phyloP scores from a whole-genome alignment of 805 yeast species.

The Maudiozyma saulgeensis region DNA sequence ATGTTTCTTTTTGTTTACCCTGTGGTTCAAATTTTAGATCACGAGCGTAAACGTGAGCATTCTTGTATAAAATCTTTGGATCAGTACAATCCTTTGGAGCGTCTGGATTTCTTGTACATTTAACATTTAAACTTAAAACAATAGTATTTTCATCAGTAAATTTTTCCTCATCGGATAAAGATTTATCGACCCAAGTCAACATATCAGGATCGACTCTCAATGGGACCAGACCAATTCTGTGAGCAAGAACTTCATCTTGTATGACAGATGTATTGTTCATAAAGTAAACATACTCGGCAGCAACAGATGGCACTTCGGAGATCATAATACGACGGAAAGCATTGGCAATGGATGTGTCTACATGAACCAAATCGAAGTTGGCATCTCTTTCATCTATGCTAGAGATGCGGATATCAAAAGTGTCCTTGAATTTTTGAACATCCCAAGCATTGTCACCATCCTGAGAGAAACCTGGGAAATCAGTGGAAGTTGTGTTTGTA shows the following conservation, averaged over 20 bases:
- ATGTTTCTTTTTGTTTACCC: slow-evolving; percentile 70
- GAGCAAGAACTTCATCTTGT: slow-evolving; percentile 95
- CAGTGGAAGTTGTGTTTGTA: slow-evolving; percentile 79
- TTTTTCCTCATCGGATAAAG: slow-evolving; percentile 53
- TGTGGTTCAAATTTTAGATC: slow-evolving; percentile 88
- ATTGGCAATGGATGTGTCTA: slow-evolving; percentile 90
- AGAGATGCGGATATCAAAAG: slow-evolving; percentile 57
- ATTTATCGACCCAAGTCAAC: slow-evolving; percentile 70
- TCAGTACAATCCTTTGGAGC: slow-evolving; percentile 71
- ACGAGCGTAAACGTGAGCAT: slow-evolving; percentile 79
- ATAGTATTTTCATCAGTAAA: slow-evolving; percentile 85
- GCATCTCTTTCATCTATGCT: slow-evolving; percentile 59
- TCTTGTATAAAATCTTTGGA: slow-evolving; percentile 75
- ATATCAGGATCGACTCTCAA: slow-evolving; percentile 84
- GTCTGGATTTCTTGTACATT: slow-evolving; percentile 77
- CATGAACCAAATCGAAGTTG: slow-evolving; percentile 75
- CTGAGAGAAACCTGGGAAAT: slow-evolving; percentile 76
- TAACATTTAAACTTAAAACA: slow-evolving; percentile 69
- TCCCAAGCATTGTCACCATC: slow-evolving; percentile 70
- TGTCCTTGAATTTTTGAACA: slow-evolving; percentile 63
- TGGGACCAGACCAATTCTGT: slow-evolving; percentile 88
- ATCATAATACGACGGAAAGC: slow-evolving; percentile 97
- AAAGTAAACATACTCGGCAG: slow-evolving; percentile 84
- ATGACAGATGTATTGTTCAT: slow-evolving; percentile 93
- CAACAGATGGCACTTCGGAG: slow-evolving; percentile 92